phyloP scores from a whole-genome alignment of 108 stramenopile species.

The Schizochytrium sp. region DNA sequence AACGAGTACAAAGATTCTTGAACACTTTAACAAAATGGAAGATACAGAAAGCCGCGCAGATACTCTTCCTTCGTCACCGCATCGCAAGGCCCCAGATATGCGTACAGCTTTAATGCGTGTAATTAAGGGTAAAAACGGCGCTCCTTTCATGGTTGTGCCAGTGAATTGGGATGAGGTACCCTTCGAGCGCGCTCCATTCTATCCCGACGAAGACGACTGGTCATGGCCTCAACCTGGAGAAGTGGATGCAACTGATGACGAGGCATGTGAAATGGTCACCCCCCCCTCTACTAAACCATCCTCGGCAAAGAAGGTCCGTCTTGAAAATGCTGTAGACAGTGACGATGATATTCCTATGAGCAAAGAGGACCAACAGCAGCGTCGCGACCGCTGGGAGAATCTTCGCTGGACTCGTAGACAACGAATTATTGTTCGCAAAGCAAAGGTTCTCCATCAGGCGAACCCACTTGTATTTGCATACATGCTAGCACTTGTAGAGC shows the following conservation, averaged over 20 bases:
- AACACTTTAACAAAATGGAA: no score
- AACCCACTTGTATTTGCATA: constrained; percentile 10
- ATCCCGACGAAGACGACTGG: constrained; percentile 27
- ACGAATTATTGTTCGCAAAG: constrained; percentile 23
- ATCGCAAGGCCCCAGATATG: background rate
- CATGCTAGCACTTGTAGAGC: constrained; percentile 18
- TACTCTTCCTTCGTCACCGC: no score
- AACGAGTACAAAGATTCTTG: no score
- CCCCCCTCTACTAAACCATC: background rate
- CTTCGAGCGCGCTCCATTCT: constrained; percentile 15
- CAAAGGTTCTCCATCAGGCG: background rate
- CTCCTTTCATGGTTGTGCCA: constrained; percentile 28
- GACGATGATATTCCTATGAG: background rate
- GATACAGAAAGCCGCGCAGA: no score
- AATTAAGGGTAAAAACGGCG: constrained; percentile 32
- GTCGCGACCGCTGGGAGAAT: constrained; percentile 7
- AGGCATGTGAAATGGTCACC: background rate
- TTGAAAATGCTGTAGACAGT: background rate
- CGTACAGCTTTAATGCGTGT: background rate
- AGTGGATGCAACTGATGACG: background rate
- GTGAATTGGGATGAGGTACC: constrained; percentile 25
- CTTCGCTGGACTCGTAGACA: constrained; percentile 1
- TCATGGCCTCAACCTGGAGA: constrained; percentile 15
- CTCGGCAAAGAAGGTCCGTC: no score
- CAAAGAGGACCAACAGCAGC: background rate